Base-by-base conservation (phyloP, 805 yeast genomes). In the Cyberlindnera sargentensis region DNA sequence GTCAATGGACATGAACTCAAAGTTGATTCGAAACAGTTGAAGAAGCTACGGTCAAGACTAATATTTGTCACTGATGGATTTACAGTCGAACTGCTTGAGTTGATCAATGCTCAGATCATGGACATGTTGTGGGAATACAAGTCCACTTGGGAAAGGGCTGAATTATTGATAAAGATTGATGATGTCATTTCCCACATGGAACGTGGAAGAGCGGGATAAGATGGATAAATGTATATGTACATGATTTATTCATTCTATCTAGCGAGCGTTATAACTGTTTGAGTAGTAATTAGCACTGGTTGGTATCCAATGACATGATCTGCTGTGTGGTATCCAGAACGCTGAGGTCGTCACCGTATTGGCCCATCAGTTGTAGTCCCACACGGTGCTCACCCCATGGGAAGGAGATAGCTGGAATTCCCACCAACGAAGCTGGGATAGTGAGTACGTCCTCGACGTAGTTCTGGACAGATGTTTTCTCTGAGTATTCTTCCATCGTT, bases 341-440 rank as follows among this genome's bases (percentile, higher is more conserved):
- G 2, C 69, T 63, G 8, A 64, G 55, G 57, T 93, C 99, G 52
- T 84, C 82, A 9, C 96, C 97, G 57, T 68, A 84, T 59, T 91
- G 98, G 2, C 90, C 95, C 57, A 82, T 75, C 2, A 93, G 51
- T 58, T 95, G 98, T 27, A 93, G 66, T 0, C 96, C 96, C 8
- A 75, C 64, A 0, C 76, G 69, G 4, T 44, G 33, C 9, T 34
- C 24, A 9, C 49, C 55, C 52, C 73, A 71, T 0, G 99, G 99
- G 3, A 90, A 66, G 2, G 84, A 75, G 8, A 91, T 71, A 0
- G 95, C 78, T 1, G 99, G 99, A 2, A 91, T 61, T 0, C 98
- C 98, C 0, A 95, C 95, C 45, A 95, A 64, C 2, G 95, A 89
- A 34, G 93, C 84, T 0, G 99, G 97, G 4, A 89, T 84, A 0